These are phyloP conservation scores for Ambrosiella beaveri DNA, from an alignment of 2,329 filamentous ascomycete genomes.

Conservation along the genomic window DNA sequence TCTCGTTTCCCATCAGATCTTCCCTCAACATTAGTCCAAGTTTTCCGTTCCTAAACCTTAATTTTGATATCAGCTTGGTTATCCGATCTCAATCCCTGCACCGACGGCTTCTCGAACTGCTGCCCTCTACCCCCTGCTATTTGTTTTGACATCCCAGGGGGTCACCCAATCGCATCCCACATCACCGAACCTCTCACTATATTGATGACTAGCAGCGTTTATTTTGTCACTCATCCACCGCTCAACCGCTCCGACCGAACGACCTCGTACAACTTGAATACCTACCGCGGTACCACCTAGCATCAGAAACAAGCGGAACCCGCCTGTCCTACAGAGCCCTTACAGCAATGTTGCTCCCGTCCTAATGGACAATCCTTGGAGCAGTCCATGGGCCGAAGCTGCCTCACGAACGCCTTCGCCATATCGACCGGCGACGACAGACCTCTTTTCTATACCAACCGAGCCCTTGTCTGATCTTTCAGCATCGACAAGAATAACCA, in stretches of 20 bases:
- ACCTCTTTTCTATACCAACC: neutral
- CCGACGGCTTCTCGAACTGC: neutral
- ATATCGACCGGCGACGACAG: neutral
- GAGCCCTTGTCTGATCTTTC: too few species aligned
- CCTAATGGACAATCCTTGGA: slow-evolving; percentile 45
- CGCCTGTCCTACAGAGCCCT: neutral
- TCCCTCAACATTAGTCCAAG: too few species aligned
- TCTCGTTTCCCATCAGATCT: too few species aligned
- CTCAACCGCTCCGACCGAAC: neutral
- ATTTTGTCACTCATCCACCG: neutral
- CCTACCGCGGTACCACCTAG: too few species aligned
- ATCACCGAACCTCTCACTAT: neutral
- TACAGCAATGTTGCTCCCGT: slow-evolving; percentile 8
- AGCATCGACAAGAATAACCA: neutral
- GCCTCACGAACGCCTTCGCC: slow-evolving; percentile 11
- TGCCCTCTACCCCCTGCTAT: neutral
- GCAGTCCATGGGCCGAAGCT: slow-evolving; percentile 37
- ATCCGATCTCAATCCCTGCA: neutral
- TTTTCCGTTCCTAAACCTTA: neutral
- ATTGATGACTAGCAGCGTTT: neutral
- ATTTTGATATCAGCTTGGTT: neutral
- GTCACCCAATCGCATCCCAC: neutral
- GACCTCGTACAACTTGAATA: neutral
- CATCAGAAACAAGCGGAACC: neutral
- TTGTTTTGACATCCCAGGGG: neutral